A percentile compares a stretch with the other conserved stretches of the same genome.
Evolutionary conservation across 805 yeast genomes (phyloP).

Genomic region (Kluyveromyces wickerhamii): DNA sequence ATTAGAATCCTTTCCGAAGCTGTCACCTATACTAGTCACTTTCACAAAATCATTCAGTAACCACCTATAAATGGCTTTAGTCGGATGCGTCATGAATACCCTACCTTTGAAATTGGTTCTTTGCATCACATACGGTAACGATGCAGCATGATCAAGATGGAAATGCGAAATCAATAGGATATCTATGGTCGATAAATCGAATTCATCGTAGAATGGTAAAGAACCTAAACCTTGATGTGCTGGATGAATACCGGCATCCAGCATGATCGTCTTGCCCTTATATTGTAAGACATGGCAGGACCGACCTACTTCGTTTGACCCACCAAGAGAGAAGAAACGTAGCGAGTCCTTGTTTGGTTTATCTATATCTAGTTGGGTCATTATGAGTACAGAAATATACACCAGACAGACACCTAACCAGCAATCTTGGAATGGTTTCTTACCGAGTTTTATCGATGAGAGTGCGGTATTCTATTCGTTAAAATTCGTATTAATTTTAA

Average conservation of each 20-base stretch:
- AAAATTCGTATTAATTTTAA: too few species aligned
- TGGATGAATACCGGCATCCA: constrained; percentile 98
- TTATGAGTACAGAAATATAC: too few species aligned
- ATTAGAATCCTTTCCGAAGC: constrained; percentile 31
- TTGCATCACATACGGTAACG: constrained; percentile 96
- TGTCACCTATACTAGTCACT: constrained; percentile 58
- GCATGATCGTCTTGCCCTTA: constrained; percentile 90
- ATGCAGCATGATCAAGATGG: constrained; percentile 97
- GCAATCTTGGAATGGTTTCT: too few species aligned
- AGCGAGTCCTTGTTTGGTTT: constrained; percentile 31
- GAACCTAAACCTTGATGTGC: constrained; percentile 86
- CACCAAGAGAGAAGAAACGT: constrained; percentile 85
- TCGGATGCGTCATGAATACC: constrained; percentile 98
- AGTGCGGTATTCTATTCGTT: too few species aligned
- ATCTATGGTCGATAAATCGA: constrained; percentile 82
- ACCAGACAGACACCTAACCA: too few species aligned
- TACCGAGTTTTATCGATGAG: too few species aligned
- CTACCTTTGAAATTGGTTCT: constrained; percentile 91
- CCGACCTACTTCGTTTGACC: constrained; percentile 97
- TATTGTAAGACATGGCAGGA: constrained; percentile 89
- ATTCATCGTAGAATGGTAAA: constrained; percentile 92
- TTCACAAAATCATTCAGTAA: constrained; percentile 86
- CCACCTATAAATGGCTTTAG: constrained; percentile 97
- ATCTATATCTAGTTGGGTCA: constrained; percentile 6
- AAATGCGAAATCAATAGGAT: constrained; percentile 85